Evolutionary conservation across 2,329 filamentous ascomycete species (phyloP).

Genomic region (Fusarium armeniacum): DNA sequence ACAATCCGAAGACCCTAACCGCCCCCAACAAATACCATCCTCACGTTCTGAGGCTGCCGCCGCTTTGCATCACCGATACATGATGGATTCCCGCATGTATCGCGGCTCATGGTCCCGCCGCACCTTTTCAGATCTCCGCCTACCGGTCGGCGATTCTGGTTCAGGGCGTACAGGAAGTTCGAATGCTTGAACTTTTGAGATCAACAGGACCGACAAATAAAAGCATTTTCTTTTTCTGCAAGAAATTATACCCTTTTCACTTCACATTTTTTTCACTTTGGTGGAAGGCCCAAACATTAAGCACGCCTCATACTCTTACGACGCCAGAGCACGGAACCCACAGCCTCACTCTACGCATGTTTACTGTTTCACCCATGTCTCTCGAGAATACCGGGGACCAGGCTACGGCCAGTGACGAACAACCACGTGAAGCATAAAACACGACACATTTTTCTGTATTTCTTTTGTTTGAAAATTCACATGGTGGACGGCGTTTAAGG

Average conservation of each 20-base stretch:
- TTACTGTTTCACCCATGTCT: conserved; percentile 28
- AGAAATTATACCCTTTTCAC: conserved; percentile 46
- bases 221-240: conserved; percentile 26
- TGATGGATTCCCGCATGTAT: conserved; percentile 35
- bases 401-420: conserved; percentile 4
- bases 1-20: conserved; percentile 54
- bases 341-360: conserved; percentile 43
- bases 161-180: conserved; percentile 44
- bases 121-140: conserved; percentile 56
- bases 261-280: conserved; percentile 14
- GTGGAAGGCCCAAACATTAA: conserved; percentile 5
- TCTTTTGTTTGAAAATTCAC: conserved; percentile 26
- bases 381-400: conserved; percentile 6
- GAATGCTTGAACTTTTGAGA: conserved; percentile 22
- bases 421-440: conserved; percentile 18
- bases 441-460: conserved; percentile 15
- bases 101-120: conserved; percentile 43
- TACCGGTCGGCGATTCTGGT: conserved; percentile 55
- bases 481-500: conserved; percentile 45
- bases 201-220: conserved; percentile 29
- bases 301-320: conserved; percentile 20
- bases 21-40: conserved; percentile 32
- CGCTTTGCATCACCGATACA: conserved; percentile 33
- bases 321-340: conserved; percentile 32
- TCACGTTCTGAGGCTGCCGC: conserved; percentile 26